phyloP scores from a whole-genome alignment of 345 rosid species.

The Limnanthes douglasii region DNA sequence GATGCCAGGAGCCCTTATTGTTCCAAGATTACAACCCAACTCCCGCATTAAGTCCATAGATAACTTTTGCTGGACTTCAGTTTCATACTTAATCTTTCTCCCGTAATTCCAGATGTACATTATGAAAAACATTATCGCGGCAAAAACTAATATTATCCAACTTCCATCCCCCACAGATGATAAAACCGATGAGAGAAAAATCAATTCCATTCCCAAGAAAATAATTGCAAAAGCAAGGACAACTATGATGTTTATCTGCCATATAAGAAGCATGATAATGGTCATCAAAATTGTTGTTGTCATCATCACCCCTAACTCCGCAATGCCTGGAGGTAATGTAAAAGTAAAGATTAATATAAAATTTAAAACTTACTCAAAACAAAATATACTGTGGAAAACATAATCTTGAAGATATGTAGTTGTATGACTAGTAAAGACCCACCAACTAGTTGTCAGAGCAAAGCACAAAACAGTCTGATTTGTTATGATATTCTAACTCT shows the following conservation, averaged over 20 bases:
- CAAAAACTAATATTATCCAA: constrained; percentile 87
- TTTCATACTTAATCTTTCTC: constrained; percentile 91
- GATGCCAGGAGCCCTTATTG: constrained; percentile 95
- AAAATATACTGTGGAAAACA: too few species aligned
- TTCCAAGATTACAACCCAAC: constrained; percentile 88
- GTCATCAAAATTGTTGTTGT: constrained; percentile 88
- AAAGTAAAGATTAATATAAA: too few species aligned
- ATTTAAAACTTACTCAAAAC: too few species aligned
- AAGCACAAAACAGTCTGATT: too few species aligned
- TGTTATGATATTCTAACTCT: too few species aligned
- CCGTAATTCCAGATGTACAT: constrained; percentile 97
- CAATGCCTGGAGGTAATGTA: constrained; percentile 77
- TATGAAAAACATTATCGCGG: constrained; percentile 67
- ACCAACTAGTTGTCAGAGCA: too few species aligned
- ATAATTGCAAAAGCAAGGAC: constrained; percentile 51
- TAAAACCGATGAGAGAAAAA: constrained; percentile 76
- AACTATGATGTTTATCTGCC: constrained; percentile 88
- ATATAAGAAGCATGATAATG: constrained; percentile 91
- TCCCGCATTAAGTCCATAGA: constrained; percentile 84
- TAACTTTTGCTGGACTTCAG: constrained; percentile 91
- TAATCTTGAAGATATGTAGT: too few species aligned
- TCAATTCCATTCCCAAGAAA: constrained; percentile 63
- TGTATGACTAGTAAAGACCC: too few species aligned
- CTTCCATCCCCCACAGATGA: constrained; percentile 73
- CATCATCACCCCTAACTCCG: constrained; percentile 96